Evolutionary conservation across 2,329 filamentous ascomycete species (phyloP).

Genomic region (Dothidotthia symphoricarpi): DNA sequence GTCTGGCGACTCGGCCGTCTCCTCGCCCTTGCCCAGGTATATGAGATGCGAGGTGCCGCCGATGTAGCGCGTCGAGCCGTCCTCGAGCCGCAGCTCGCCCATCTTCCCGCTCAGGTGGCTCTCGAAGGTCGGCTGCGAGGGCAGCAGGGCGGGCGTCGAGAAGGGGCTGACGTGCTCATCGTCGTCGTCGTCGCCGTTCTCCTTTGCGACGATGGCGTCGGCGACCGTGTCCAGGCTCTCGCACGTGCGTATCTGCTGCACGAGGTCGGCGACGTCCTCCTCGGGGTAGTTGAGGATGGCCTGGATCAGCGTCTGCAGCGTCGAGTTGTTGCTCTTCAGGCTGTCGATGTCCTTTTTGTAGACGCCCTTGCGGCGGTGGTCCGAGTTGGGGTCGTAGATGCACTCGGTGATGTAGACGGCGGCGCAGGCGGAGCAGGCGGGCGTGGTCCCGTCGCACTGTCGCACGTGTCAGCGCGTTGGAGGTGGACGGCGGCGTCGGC

Average conservation of each 20-base stretch:
- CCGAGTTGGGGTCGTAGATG: slow-evolving; percentile 92
- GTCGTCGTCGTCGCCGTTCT: slow-evolving; percentile 48
- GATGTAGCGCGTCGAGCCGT: slow-evolving; percentile 85
- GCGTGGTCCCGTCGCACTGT: slow-evolving; percentile 82
- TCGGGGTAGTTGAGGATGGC: slow-evolving; percentile 89
- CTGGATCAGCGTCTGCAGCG: slow-evolving; percentile 87
- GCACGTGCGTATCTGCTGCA: slow-evolving; percentile 84
- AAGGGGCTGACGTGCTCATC: slow-evolving; percentile 39
- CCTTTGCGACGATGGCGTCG: slow-evolving; percentile 56
- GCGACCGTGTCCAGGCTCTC: slow-evolving; percentile 69
- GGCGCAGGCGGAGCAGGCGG: slow-evolving; percentile 91
- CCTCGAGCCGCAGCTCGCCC: slow-evolving; percentile 83
- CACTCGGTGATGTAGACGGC: slow-evolving; percentile 91
- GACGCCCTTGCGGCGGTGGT: slow-evolving; percentile 93
- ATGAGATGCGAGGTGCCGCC: slow-evolving; percentile 93
- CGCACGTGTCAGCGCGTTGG: slow-evolving; percentile 12
- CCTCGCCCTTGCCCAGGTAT: slow-evolving; percentile 55
- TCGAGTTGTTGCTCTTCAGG: slow-evolving; percentile 81
- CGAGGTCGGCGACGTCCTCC: slow-evolving; percentile 76
- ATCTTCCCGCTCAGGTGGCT: slow-evolving; percentile 86
- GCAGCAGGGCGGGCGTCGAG: slow-evolving; percentile 39
- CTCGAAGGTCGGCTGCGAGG: slow-evolving; percentile 56
- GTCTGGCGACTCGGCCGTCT: slow-evolving; percentile 33
- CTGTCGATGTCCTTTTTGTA: slow-evolving; percentile 92
- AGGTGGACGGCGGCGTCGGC: background rate